phyloP scores from a whole-genome alignment of 2,329 filamentous ascomycete species.

The Cercospora sesami region DNA sequence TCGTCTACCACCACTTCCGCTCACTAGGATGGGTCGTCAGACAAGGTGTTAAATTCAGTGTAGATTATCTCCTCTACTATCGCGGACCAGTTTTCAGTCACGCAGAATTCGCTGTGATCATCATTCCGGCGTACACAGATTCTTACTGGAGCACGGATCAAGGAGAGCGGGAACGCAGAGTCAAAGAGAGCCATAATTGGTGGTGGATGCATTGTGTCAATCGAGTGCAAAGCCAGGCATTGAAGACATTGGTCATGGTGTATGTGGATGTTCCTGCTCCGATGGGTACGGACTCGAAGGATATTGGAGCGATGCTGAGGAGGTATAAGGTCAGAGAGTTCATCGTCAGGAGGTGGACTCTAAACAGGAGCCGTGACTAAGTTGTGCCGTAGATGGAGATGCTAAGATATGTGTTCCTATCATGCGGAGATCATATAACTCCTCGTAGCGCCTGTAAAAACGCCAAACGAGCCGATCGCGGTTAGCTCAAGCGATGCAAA shows the following conservation, averaged over 20 bases:
- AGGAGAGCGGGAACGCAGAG: slow-evolving; percentile 47
- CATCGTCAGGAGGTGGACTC: slow-evolving; percentile 77
- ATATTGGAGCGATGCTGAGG: slow-evolving; percentile 64
- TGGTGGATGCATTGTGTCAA: slow-evolving; percentile 87
- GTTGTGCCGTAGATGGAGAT: background rate
- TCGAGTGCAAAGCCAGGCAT: slow-evolving; percentile 82
- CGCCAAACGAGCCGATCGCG: too few species aligned
- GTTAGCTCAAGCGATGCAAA: too few species aligned
- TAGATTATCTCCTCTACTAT: slow-evolving; percentile 92
- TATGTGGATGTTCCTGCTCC: slow-evolving; percentile 90
- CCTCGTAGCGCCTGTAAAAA: too few species aligned
- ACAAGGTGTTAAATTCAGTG: slow-evolving; percentile 89
- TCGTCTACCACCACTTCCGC: slow-evolving; percentile 92
- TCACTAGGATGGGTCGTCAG: slow-evolving; percentile 94
- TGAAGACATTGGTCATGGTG: slow-evolving; percentile 83
- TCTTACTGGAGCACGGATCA: slow-evolving; percentile 63
- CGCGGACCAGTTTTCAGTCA: slow-evolving; percentile 92
- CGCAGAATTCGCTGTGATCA: slow-evolving; percentile 84
- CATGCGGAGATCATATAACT: too few species aligned
- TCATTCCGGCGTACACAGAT: slow-evolving; percentile 79
- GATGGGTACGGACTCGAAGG: slow-evolving; percentile 46
- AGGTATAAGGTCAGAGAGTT: slow-evolving; percentile 79
- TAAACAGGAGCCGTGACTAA: slow-evolving; percentile 70
- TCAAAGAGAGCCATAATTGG: slow-evolving; percentile 60
- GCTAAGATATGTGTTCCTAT: too few species aligned